A percentile compares a stretch with the other conserved stretches of the same genome.
Conservation (phyloP, 2,329 filamentous ascomycete species). For the Coniochaeta ligniaria region DNA sequence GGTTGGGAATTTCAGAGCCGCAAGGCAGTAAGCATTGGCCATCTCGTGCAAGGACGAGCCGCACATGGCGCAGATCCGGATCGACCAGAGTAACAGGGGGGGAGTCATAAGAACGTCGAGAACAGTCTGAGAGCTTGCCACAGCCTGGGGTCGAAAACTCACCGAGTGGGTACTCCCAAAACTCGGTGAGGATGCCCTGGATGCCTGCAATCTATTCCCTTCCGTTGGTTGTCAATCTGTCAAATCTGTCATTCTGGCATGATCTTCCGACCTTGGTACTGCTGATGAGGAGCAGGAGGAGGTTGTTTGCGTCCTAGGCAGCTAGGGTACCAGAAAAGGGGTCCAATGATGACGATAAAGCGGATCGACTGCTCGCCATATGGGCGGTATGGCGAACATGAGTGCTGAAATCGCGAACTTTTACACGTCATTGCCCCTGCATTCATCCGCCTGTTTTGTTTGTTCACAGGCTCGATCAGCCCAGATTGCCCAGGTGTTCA, state of each 20-base stretch:
- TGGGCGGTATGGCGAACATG: background rate
- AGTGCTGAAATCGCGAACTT: background rate
- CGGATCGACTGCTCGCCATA: background rate
- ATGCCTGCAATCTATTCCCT: background rate
- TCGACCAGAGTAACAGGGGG: background rate
- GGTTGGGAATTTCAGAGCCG: background rate
- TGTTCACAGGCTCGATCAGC: background rate
- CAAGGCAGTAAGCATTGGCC: background rate
- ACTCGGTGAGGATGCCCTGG: background rate
- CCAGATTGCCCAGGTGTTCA: background rate
- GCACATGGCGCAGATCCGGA: slow-evolving; percentile 1
- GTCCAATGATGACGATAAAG: background rate
- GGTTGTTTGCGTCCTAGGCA: background rate
- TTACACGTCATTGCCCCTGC: background rate
- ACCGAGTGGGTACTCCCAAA: background rate
- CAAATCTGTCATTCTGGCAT: background rate
- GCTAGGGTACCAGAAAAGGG: background rate
- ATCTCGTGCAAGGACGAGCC: background rate
- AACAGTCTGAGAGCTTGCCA: background rate
- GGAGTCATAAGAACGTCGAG: background rate
- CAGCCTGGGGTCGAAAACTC: background rate
- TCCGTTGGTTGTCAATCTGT: background rate
- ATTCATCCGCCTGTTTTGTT: background rate
- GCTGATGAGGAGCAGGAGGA: background rate
- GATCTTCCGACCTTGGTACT: background rate